These are phyloP conservation scores for Aspergillus latus DNA, from an alignment of 2,329 filamentous ascomycete genomes.

Conservation along the genomic window DNA sequence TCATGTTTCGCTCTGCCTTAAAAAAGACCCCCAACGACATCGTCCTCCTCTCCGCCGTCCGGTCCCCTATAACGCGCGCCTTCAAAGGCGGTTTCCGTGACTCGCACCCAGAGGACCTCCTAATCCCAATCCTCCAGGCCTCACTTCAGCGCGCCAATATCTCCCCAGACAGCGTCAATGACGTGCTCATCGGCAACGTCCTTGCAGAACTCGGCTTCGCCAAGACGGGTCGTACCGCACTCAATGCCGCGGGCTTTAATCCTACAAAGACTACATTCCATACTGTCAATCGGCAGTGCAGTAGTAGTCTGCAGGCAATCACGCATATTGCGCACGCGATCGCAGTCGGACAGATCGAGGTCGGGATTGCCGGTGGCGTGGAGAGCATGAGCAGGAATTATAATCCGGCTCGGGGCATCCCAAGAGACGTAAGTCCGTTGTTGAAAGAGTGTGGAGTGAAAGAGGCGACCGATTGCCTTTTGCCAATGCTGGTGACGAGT, in stretches of 20 bases:
- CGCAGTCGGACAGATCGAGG: conserved; percentile 70
- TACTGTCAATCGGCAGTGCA: conserved; percentile 90
- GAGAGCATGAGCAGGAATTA: conserved; percentile 70
- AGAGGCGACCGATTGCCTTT: conserved; percentile 76
- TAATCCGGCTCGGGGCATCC: conserved; percentile 23
- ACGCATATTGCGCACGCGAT: conserved; percentile 91
- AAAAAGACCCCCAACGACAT: conserved; percentile 85
- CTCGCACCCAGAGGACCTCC: conserved; percentile 28
- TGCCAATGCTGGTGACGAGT: conserved; percentile 92
- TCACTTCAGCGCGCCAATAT: conserved; percentile 49
- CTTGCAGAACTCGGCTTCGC: conserved; percentile 69
- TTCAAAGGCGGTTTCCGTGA: conserved; percentile 92
- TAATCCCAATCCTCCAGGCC: conserved; percentile 29
- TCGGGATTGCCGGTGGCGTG: conserved; percentile 83
- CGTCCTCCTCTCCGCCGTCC: conserved; percentile 85
- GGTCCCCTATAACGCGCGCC: conserved; percentile 81
- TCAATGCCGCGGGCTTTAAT: conserved; percentile 77
- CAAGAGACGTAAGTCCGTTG: conserved; percentile 25
- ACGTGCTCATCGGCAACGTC: conserved; percentile 74
- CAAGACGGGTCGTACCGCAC: conserved; percentile 83
- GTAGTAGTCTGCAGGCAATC: conserved; percentile 86
- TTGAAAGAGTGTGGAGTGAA: conserved; percentile 37
- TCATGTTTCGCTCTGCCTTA: conserved; percentile 17
- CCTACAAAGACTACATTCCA: conserved; percentile 80
- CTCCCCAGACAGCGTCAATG: conserved; percentile 75